These are phyloP conservation scores for Candida gorgasii DNA, from an alignment of 805 yeast species.

Conservation along the genomic window DNA sequence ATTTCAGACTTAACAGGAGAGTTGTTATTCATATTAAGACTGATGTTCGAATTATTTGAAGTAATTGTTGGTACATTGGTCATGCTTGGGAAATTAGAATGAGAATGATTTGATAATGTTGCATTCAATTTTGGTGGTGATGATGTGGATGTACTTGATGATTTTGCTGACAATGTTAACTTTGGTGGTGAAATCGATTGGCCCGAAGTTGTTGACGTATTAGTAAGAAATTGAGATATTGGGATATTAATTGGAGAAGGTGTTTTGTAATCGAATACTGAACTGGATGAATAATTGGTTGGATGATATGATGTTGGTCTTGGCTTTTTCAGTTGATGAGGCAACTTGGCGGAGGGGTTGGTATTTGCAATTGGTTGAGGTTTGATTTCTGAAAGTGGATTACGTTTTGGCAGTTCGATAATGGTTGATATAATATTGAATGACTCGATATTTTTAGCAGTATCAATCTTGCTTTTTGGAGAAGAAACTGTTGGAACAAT, in stretches of 20 bases:
- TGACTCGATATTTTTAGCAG: constrained; percentile 3
- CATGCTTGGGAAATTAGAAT: constrained; percentile 13
- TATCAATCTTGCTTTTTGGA: constrained; percentile 2
- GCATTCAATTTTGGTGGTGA: constrained; percentile 10
- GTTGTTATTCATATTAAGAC: constrained; percentile 1
- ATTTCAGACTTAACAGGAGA: constrained; percentile 10
- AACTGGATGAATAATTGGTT: constrained; percentile 44
- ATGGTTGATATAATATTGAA: constrained; percentile 12
- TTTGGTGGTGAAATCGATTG: constrained; percentile 9
- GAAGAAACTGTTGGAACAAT: constrained; percentile 6
- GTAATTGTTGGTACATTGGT: constrained; percentile 9
- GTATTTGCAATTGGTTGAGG: constrained; percentile 2
- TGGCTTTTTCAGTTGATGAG: constrained; percentile 56
- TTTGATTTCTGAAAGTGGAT: constrained; percentile 15
- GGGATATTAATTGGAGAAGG: constrained; percentile 34
- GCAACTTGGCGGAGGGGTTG: constrained; percentile 27
- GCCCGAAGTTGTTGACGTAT: constrained; percentile 10
- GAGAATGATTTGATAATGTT: constrained; percentile 9
- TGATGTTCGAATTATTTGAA: constrained; percentile 7
- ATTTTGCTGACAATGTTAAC: constrained; percentile 10
- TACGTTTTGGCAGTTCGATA: constrained; percentile 19
- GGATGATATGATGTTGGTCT: constrained; percentile 88
- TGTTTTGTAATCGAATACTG: constrained; percentile 30
- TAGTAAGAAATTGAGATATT: constrained; percentile 15
- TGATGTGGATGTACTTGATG: constrained; percentile 9